A percentile compares a stretch with the other conserved stretches of the same genome.
Conservation (phyloP, 2,329 filamentous ascomycete species). For the Chaetomiaceae sp. region DNA sequence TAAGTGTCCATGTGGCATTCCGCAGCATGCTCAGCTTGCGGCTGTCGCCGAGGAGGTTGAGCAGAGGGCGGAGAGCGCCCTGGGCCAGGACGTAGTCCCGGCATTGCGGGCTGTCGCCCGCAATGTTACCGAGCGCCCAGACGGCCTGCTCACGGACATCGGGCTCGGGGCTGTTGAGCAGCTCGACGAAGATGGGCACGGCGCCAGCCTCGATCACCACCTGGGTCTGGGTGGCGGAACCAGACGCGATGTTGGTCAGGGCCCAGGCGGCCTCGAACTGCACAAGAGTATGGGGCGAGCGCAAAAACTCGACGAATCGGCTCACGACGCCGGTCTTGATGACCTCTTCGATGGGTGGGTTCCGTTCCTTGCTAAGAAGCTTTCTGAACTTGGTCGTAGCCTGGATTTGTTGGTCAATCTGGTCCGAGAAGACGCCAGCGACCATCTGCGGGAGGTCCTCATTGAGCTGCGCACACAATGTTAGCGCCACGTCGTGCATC, state of each 20-base stretch:
- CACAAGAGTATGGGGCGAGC: constrained; percentile 93
- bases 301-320: constrained; percentile 96
- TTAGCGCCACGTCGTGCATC: too few relatives aligned
- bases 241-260: constrained; percentile 97
- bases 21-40: constrained; percentile 98
- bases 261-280: constrained; percentile 99
- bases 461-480: constrained; percentile 60
- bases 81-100: constrained; percentile 92
- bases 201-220: constrained; percentile 98
- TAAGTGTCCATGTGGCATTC: constrained; percentile 97
- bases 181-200: constrained; percentile 96
- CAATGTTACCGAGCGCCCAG: constrained; percentile 98
- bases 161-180: constrained; percentile 89
- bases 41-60: constrained; percentile 88
- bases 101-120: constrained; percentile 95
- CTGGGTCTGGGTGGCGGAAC: constrained; percentile 94
- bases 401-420: constrained; percentile 96
- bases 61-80: constrained; percentile 83
- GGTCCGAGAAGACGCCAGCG: constrained; percentile 93
- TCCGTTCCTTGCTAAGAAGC: constrained; percentile 95
- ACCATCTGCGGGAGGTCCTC: constrained; percentile 99
- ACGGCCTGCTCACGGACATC: constrained; percentile 98
- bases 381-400: constrained; percentile 98
- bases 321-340: constrained; percentile 98
- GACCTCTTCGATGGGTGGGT: constrained; percentile 97